Evolutionary conservation across 2,329 filamentous ascomycete species (phyloP).

Genomic region (Dryadomyces quercus-mongolicae): DNA sequence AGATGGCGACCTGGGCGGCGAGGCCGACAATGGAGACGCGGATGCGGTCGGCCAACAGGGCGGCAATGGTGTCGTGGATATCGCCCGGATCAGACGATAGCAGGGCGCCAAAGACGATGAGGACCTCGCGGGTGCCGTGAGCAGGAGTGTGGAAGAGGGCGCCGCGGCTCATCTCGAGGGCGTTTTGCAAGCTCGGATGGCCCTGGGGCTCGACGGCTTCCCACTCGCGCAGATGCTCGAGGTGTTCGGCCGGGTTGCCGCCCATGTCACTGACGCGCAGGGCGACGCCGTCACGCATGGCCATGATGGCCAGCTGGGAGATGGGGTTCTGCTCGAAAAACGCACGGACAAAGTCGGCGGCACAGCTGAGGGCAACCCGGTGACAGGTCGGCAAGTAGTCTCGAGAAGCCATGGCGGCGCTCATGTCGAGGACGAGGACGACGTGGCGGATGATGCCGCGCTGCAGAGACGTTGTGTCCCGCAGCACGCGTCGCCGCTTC

Average conservation of each 20-base stretch:
- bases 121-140: slow-evolving; percentile 85
- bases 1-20: slow-evolving; percentile 84
- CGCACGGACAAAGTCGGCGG: slow-evolving; percentile 78
- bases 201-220: slow-evolving; percentile 58
- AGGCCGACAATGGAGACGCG: slow-evolving; percentile 83
- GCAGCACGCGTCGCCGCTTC: slow-evolving; percentile 68
- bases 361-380: slow-evolving; percentile 69
- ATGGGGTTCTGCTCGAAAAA: slow-evolving; percentile 99
- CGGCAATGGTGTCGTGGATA: slow-evolving; percentile 78
- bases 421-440: slow-evolving; percentile 83
- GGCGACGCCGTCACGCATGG: slow-evolving; percentile 86
- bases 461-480: slow-evolving; percentile 91
- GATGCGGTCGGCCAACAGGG: slow-evolving; percentile 70
- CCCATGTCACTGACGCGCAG: slow-evolving; percentile 78
- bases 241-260: slow-evolving; percentile 82
- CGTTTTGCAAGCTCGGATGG: slow-evolving; percentile 79
- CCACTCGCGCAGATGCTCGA: slow-evolving; percentile 60
- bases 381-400: slow-evolving; percentile 84
- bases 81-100: slow-evolving; percentile 88
- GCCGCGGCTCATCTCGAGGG: slow-evolving; percentile 86
- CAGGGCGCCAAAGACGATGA: slow-evolving; percentile 84
- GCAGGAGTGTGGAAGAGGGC: slow-evolving; percentile 85
- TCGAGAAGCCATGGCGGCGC: slow-evolving; percentile 88
- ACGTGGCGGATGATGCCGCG: slow-evolving; percentile 96
- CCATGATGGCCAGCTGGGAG: slow-evolving; percentile 83